Evolutionary conservation across 768 basidiomycete species (phyloP).

Genomic region (Russula sp.): DNA sequence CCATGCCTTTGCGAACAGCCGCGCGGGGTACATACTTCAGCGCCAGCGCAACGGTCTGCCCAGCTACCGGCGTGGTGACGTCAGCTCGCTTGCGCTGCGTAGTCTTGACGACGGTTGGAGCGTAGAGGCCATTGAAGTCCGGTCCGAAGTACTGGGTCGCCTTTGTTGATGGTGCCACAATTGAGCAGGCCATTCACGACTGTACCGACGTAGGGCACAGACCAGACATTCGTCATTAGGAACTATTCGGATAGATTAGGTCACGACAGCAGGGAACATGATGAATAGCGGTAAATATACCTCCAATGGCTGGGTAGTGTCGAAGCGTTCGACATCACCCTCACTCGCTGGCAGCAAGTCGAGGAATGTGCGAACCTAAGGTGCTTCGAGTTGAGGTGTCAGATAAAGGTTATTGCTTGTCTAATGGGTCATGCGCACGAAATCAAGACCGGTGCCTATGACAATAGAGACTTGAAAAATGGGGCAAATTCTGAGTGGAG

Average conservation of each 20-base stretch:
- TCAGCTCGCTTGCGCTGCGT: conserved; percentile 91
- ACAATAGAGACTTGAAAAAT: conserved; percentile 93
- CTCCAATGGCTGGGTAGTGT: conserved; percentile 73
- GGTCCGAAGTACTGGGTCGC: conserved; percentile 85
- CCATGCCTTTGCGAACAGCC: conserved; percentile 91
- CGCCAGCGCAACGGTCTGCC: conserved; percentile 91
- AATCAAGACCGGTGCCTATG: conserved; percentile 85
- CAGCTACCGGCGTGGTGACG: conserved; percentile 84
- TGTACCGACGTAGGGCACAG: conserved; percentile 79
- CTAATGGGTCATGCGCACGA: conserved; percentile 38
- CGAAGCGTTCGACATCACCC: conserved; percentile 74
- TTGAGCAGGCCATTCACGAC: conserved; percentile 84
- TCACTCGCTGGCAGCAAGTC: conserved; percentile 89
- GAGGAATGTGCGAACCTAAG: conserved; percentile 78
- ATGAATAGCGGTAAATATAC: conserved; percentile 32
- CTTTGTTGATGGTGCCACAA: conserved; percentile 65
- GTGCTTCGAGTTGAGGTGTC: not conserved
- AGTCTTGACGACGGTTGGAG: conserved; percentile 72
- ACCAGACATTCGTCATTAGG: conserved; percentile 83
- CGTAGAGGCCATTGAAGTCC: conserved; percentile 87
- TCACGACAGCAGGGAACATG: conserved; percentile 2
- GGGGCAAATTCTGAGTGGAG: conserved; percentile 63
- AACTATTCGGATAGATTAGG: conserved; percentile 40
- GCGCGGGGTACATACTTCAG: conserved; percentile 81
- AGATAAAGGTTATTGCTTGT: not conserved